phyloP scores from a whole-genome alignment of 768 basidiomycete genomes.

The Podaxis carcinomalis region DNA sequence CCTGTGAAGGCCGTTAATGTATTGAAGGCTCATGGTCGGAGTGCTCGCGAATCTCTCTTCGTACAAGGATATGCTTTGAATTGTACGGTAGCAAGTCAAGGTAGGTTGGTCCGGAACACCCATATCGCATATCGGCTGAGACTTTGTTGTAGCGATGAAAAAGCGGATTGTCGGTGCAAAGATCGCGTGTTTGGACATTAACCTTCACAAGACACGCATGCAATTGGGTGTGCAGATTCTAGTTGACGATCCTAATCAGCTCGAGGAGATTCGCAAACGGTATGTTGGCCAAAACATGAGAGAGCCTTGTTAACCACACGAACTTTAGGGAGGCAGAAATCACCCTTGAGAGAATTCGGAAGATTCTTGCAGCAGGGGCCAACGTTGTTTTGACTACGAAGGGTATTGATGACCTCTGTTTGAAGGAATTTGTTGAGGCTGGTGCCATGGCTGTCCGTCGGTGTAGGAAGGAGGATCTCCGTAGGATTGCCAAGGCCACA shows the following conservation, averaged over 20 bases:
- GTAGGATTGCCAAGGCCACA: conserved; percentile 95
- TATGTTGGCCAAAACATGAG: conserved; percentile 25
- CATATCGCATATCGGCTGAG: not conserved
- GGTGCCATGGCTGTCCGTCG: conserved; percentile 98
- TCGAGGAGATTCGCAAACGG: conserved; percentile 95
- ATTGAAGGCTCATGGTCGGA: conserved; percentile 95
- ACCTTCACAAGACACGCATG: conserved; percentile 95
- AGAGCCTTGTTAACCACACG: not conserved
- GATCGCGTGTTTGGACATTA: conserved; percentile 98
- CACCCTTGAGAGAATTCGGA: conserved; percentile 90
- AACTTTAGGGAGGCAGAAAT: conserved; percentile 89
- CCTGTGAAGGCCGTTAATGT: conserved; percentile 99
- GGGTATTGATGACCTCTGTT: conserved; percentile 95
- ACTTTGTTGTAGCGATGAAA: conserved; percentile 78
- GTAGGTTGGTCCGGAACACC: conserved; percentile 35
- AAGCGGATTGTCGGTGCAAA: conserved; percentile 89
- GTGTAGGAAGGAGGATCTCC: conserved; percentile 96
- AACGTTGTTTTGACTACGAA: conserved; percentile 98
- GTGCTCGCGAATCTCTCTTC: conserved; percentile 90
- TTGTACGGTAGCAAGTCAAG: conserved; percentile 98
- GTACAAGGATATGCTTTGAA: conserved; percentile 97
- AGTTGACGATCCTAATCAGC: conserved; percentile 92
- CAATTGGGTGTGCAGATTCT: conserved; percentile 96
- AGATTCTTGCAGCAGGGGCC: conserved; percentile 93
- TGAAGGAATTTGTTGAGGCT: conserved; percentile 98